Evolutionary conservation across 2,329 filamentous ascomycete genomes (phyloP), one percentile per base, ranked within the genome.

Genomic region (Aspergillus sp.): DNA sequence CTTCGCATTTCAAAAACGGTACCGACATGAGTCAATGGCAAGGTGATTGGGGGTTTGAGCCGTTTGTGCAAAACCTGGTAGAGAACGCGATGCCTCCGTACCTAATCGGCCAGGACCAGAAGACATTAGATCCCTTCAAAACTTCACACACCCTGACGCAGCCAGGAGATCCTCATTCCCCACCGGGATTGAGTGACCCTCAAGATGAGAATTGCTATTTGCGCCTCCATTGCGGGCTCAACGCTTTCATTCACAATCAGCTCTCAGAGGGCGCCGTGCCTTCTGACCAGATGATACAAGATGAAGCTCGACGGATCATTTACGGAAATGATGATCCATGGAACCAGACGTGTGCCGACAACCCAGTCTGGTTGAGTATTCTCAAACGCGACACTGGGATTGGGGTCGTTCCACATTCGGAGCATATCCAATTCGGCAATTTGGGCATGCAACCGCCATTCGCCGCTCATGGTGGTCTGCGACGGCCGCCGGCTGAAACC

Each of bases 321-420:
- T 61, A 60, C 33, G 53, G 47, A 8, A 45, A 30, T 11, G 47
- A 55, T 35, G 57, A 60, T 20, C 47, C 47, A n/a, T 61, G 56
- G 55, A 59, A 61, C 31, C 56, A 65, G 45, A 67, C 64, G 3
- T 62, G 61, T 34, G 64, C 64, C 5, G 64, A 67, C 40, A 66
- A 66, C 30, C 48, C 58, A n/a, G 47, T 58, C 7, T 68, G 64
- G 64, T 49, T 68, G 8, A 56, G 57, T 34, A 47, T 64, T 15
- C 43, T 68, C 32, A 68, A 68, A 42, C 59, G 58, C 7, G 59
- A 66, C 37, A 48, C 55, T 24, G 64, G 63, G 3, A 42, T 67
- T 12, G 48, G 54, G 14, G 40, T 45, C 11, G 36, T 49, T 2
- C 52, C 51, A 8, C 44, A 48, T n/a, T 49, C 54, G 5, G 50